A percentile compares a stretch with the other conserved stretches of the same genome.
These are phyloP conservation scores for Marasmius oreades DNA, from an alignment of 1,284 basidiomycete genomes.

Conservation along the genomic window DNA sequence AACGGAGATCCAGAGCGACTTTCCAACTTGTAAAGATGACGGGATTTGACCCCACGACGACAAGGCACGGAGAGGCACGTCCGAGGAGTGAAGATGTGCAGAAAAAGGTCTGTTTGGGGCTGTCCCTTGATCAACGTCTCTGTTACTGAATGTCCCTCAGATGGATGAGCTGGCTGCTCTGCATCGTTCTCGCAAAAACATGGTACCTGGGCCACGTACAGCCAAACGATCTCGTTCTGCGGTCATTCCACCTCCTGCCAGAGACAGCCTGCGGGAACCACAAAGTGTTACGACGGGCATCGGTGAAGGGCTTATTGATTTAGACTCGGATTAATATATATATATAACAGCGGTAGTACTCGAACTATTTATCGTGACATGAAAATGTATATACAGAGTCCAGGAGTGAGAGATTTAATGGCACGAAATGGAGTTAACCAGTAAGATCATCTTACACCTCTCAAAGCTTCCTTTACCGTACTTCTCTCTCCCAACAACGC, in stretches of 20 bases:
- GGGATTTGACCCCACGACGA: slow-evolving; percentile 70
- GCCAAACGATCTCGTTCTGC: slow-evolving; percentile 53
- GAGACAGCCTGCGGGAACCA: not conserved
- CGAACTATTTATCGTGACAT: too few species aligned
- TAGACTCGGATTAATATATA: slow-evolving; percentile 4
- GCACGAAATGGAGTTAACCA: not conserved
- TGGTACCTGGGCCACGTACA: slow-evolving; percentile 51
- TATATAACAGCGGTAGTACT: too few species aligned
- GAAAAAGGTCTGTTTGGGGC: slow-evolving; percentile 45
- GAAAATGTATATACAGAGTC: not conserved
- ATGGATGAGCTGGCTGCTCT: slow-evolving; percentile 47
- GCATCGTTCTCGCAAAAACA: slow-evolving; percentile 42
- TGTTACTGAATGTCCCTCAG: slow-evolving; percentile 26
- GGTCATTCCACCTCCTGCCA: slow-evolving; percentile 34
- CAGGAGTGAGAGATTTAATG: not conserved
- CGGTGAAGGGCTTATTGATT: slow-evolving; percentile 12
- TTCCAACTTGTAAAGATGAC: slow-evolving; percentile 54
- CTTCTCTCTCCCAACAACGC: slow-evolving; percentile 72
- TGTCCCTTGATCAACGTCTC: not conserved
- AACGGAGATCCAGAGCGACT: slow-evolving; percentile 4
- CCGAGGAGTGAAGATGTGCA: slow-evolving; percentile 35
- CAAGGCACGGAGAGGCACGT: slow-evolving; percentile 3
- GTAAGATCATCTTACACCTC: slow-evolving; percentile 14
- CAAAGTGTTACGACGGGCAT: not conserved
- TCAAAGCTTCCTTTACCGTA: slow-evolving; percentile 62